Evolutionary conservation across 2,329 filamentous ascomycete genomes (phyloP).

Genomic region (Raffaelea deltoideospora): DNA sequence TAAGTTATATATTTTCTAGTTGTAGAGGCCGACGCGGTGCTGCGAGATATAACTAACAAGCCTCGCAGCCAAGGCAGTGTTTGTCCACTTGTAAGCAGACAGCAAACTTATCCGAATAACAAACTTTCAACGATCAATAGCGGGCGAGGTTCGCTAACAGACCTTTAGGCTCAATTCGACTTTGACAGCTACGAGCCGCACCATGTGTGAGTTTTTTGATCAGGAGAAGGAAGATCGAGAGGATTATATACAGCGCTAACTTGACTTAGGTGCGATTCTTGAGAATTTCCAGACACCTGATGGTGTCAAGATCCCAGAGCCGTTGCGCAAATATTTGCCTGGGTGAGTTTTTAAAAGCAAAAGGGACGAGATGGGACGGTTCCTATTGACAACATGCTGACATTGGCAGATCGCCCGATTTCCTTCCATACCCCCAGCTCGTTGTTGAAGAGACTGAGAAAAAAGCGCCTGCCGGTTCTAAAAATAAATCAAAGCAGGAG

Average conservation of each 20-base stretch:
- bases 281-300: constrained; percentile 94
- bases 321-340: constrained; percentile 77
- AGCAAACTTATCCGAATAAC: background rate
- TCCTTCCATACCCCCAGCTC: constrained; percentile 73
- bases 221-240: background rate
- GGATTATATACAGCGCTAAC: too few species aligned
- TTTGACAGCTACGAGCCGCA: constrained; percentile 28
- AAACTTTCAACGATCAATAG: too few species aligned
- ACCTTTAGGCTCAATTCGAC: constrained; percentile 47
- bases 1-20: constrained; percentile 15
- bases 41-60: too few species aligned
- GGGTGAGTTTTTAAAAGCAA: constrained; percentile 33
- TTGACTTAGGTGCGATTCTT: constrained; percentile 36
- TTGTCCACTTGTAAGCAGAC: constrained; percentile 55
- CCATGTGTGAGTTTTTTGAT: constrained; percentile 16
- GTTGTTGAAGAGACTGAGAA: too few species aligned
- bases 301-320: constrained; percentile 68
- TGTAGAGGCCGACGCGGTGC: too few species aligned
- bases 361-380: too few species aligned
- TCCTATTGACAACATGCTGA: background rate
- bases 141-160: constrained; percentile 1
- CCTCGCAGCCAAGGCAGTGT: constrained; percentile 54
- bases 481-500: too few species aligned
- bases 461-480: too few species aligned
- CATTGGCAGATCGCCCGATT: constrained; percentile 47